Evolutionary conservation across 192 early-diverging fungal genomes (phyloP), one percentile per base, ranked within the genome.

Genomic region (Haplosporangium gracile): DNA sequence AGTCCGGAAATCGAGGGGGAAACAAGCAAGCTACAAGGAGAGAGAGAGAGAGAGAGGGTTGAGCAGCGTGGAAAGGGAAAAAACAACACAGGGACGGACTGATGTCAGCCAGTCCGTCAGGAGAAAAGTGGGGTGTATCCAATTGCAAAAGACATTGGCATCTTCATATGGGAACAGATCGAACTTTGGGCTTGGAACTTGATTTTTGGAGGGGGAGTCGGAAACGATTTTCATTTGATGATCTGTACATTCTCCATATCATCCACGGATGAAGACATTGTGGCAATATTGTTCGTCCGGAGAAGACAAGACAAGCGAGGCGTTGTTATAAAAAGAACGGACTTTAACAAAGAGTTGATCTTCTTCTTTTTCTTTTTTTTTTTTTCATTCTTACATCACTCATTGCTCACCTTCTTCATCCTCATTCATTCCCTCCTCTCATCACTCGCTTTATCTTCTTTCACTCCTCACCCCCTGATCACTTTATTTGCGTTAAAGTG

Each of bases 141-240:
- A 32, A 65, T 65, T 65, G 60, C 42, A 5, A 43, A 5, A 5
- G 47, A 18, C 49, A 18, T 49, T 10, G 42, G 42, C 24, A 65
- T 29, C 11, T 65, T 65, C 60, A 65, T 65, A 4, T 65, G 60
- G 60, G 60, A 65, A 32, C 24, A 65, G 29, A 32, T 65, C 57
- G 57, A 60, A 45, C 13, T 49, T 32, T 29, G 26, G 60, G 26
- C 60, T 65, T 57, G 55, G 49, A 51, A 22, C 49, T 5, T 51
- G 49, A 20, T 26, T 26, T 65, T 65, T 65, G 26, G 29, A 32
- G 24, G 1, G 60, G 13, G 29, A 65, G 60, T 74, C 79, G 79
- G 79, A 68, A 80, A 80, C 79, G 79, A 39, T 68, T 63, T 22
- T 69, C 72, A 80, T 80, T 80, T 80, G 79, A 72, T 72, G 74